Evolutionary conservation across 768 basidiomycete species (phyloP).

Genomic region (Filobasidium floriforme): DNA sequence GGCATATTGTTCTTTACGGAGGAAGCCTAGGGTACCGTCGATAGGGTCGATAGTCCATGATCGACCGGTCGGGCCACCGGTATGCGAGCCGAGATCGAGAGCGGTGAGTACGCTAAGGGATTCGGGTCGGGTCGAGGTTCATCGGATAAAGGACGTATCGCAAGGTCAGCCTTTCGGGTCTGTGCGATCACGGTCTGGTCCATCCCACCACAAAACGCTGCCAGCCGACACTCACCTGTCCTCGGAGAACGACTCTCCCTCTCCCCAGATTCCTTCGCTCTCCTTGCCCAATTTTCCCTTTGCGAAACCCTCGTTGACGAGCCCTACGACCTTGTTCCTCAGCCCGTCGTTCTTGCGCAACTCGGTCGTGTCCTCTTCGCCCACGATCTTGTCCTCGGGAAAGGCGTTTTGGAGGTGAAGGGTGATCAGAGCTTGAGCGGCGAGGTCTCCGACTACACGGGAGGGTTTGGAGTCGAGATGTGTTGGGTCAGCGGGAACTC

Average conservation of each 20-base stretch:
- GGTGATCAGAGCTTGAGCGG: conserved; percentile 86
- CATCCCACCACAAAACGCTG: neutral
- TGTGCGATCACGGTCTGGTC: no score
- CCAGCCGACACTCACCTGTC: conserved; percentile 40
- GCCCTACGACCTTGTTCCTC: conserved; percentile 61
- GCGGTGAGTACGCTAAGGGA: conserved; percentile 62
- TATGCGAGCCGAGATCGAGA: conserved; percentile 66
- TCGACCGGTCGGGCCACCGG: conserved; percentile 60
- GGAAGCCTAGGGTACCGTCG: conserved; percentile 88
- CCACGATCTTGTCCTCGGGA: conserved; percentile 79
- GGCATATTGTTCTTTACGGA: conserved; percentile 86
- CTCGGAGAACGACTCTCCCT: conserved; percentile 30
- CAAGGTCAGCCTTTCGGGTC: no score
- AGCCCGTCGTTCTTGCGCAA: conserved; percentile 56
- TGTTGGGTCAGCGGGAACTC: neutral
- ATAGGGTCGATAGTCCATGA: conserved; percentile 58
- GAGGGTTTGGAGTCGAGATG: conserved; percentile 13
- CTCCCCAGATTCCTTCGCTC: conserved; percentile 46
- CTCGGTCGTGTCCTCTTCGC: conserved; percentile 86
- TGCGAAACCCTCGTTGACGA: conserved; percentile 72
- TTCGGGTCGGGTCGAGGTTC: neutral
- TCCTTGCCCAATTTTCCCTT: conserved; percentile 53
- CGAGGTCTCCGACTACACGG: conserved; percentile 74
- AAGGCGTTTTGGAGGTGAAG: conserved; percentile 68
- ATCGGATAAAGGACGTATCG: no score